Percentiles rank a stretch among this genome's conserved stretches.
These are phyloP conservation scores for Plectosphaerella plurivora DNA, from an alignment of 2,329 filamentous ascomycete genomes.

Conservation along the genomic window DNA sequence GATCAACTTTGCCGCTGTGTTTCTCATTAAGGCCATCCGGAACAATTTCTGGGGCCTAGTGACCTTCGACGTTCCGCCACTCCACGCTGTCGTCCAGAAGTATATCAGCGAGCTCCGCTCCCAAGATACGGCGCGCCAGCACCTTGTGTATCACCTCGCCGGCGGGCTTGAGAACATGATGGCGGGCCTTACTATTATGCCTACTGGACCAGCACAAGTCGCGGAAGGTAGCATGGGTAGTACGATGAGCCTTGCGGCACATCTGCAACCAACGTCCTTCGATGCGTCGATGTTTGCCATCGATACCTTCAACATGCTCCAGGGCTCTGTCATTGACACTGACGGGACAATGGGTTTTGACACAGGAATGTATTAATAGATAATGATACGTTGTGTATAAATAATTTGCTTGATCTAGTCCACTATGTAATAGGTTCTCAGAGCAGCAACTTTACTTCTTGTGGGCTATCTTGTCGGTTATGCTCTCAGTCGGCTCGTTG, in stretches of 20 bases:
- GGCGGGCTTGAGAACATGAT: neutral
- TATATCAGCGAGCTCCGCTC: neutral
- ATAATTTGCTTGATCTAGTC: too few species aligned
- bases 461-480: too few species aligned
- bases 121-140: neutral
- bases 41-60: neutral
- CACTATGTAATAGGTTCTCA: too few species aligned
- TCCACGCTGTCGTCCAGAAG: neutral
- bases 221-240: neutral
- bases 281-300: neutral
- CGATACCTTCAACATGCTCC: neutral
- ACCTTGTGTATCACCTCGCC: neutral
- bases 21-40: neutral
- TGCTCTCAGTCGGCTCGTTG: too few species aligned
- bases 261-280: neutral
- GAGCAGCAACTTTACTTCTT: too few species aligned
- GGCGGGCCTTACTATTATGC: neutral
- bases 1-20: neutral
- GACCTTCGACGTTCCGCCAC: neutral
- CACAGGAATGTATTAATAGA: too few species aligned
- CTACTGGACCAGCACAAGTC: neutral
- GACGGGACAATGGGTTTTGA: too few species aligned
- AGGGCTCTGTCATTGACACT: too few species aligned
- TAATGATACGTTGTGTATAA: too few species aligned
- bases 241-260: neutral